Evolutionary conservation across 805 yeast species (phyloP).

Genomic region (Candida parachauliodes): DNA sequence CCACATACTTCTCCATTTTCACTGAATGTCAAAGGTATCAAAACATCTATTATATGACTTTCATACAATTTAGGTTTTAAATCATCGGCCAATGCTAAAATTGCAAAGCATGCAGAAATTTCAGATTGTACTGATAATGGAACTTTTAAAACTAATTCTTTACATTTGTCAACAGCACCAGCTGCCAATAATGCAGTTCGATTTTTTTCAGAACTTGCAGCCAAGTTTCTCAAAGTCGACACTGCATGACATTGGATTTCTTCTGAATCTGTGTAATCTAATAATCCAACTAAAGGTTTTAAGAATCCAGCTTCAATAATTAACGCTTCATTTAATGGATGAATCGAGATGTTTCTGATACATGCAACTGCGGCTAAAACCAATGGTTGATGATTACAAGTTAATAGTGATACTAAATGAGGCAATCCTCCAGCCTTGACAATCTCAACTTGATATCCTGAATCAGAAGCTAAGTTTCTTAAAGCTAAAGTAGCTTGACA

Average conservation of each 20-base stretch:
- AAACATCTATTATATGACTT: slow-evolving; percentile 79
- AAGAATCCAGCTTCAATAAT: slow-evolving; percentile 96
- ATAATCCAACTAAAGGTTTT: slow-evolving; percentile 80
- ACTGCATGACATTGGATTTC: slow-evolving; percentile 99
- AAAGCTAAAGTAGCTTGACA: slow-evolving; percentile 97
- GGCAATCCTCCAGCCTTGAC: slow-evolving; percentile 95
- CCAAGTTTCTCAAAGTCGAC: slow-evolving; percentile 90
- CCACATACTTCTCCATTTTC: slow-evolving; percentile 94
- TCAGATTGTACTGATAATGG: slow-evolving; percentile 95
- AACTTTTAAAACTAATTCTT: slow-evolving; percentile 75
- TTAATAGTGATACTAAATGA: slow-evolving; percentile 83
- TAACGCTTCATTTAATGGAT: slow-evolving; percentile 91
- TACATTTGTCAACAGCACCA: slow-evolving; percentile 92
- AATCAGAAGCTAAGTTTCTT: slow-evolving; percentile 93
- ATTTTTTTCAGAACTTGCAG: slow-evolving; percentile 92
- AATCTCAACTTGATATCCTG: slow-evolving; percentile 91
- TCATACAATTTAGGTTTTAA: slow-evolving; percentile 80
- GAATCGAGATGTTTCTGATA: slow-evolving; percentile 93
- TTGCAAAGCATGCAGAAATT: slow-evolving; percentile 95
- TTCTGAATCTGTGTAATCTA: slow-evolving; percentile 83
- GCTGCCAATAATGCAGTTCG: slow-evolving; percentile 89
- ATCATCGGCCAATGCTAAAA: slow-evolving; percentile 93
- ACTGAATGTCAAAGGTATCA: slow-evolving; percentile 87
- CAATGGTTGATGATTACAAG: slow-evolving; percentile 86
- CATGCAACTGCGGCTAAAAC: slow-evolving; percentile 98